Percentiles rank a stretch among this genome's conserved stretches.
These are phyloP conservation scores for Dendrocalamus latiflorus DNA, from an alignment of 202 grass and related monocot species.

Conservation along the genomic window DNA sequence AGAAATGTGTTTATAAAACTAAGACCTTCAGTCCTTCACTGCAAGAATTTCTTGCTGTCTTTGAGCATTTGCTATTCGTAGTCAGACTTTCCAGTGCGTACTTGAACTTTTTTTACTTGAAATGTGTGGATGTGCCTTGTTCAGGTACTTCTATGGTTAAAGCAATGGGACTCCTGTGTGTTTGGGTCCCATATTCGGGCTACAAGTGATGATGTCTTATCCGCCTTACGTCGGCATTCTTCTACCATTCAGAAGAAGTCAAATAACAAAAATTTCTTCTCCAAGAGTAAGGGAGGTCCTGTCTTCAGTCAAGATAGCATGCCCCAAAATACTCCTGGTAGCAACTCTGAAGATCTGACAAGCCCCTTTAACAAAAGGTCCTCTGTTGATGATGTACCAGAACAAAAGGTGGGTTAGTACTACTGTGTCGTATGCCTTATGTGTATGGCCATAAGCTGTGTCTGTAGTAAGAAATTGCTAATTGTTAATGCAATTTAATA, in stretches of 20 bases:
- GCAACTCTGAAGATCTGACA: constrained; percentile 29
- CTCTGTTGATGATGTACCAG: constrained; percentile 43
- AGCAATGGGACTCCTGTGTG: no score
- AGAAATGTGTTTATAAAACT: no score
- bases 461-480: neutral
- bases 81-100: no score
- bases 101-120: no score
- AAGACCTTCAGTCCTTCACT: no score
- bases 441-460: neutral
- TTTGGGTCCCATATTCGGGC: no score
- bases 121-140: no score
- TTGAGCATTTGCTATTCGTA: no score
- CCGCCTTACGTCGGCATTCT: constrained; percentile 69
- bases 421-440: neutral
- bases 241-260: constrained; percentile 56
- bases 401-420: constrained; percentile 63
- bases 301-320: constrained; percentile 33
- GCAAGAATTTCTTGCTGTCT: no score
- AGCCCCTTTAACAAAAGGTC: constrained; percentile 48
- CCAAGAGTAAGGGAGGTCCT: constrained; percentile 42
- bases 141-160: no score
- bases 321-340: constrained; percentile 35
- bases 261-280: constrained; percentile 53
- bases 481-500: no score
- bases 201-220: no score